Evolutionary conservation across 345 rosid genomes (phyloP), one percentile per base, ranked within the genome.

Genomic region (Aquilaria yunnanensis): DNA sequence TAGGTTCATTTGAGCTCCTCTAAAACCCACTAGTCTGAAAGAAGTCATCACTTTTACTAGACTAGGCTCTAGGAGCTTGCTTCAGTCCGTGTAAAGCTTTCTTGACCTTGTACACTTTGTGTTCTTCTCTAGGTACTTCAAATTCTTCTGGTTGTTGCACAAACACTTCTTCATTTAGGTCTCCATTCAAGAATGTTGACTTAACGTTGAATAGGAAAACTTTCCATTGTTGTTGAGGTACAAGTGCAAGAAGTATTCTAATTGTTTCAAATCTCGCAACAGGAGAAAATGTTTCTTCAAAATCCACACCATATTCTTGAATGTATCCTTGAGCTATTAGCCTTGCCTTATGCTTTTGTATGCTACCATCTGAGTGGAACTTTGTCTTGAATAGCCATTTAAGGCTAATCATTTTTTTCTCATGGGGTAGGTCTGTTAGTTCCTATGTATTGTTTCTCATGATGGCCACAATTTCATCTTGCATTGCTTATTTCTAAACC

Each of bases 321-420:
- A 47, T 13, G 49, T 58, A 65, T 0, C 71, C 52, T n/a, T 66
- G 56, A 1, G 50, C 64, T 2, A 72, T 67, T 0, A 63, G 47
- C 14, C 54, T 23, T 2, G 54, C 69, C 10, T 63, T 72, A 3
- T 72, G 10, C 16, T 53, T 72, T 5, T 61, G 34, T 23, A 66
- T 14, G 13, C 23, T 37, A 0, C 51, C 61, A 67, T 72, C 6
- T 43, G 49, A 33, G 10, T 56, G 47, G 46, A 48, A 50, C 6
- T 72, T 72, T 0, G 56, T 56, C 43, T 16, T 67, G 59, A 61
- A 61, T 4, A 72, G 50, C 65, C 60, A 72, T 16, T 72, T 72
- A 12, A 56, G 50, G 12, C 75, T 56, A 62, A 56, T 43, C 2
- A 34, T 23, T 6, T 66, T 45, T 34, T 66, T 61, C 9, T 33